phyloP scores from a whole-genome alignment of 1,284 basidiomycete species.

The Hemileia vastatrix region DNA sequence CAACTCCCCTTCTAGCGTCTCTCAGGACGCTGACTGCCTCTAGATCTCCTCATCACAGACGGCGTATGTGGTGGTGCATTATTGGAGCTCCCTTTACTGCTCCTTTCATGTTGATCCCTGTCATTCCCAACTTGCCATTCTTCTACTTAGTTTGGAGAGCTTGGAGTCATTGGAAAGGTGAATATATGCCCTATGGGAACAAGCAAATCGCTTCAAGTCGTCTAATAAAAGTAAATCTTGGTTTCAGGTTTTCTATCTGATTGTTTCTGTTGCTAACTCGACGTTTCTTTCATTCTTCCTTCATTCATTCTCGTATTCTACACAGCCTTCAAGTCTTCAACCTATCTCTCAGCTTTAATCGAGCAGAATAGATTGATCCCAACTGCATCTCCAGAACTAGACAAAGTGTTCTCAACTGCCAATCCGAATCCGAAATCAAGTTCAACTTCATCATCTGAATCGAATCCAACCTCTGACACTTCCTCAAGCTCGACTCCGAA shows the following conservation, averaged over 20 bases:
- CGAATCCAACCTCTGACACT: not conserved
- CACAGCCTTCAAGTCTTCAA: slow-evolving; percentile 34
- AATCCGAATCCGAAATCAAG: not conserved
- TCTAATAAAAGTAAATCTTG: too few species aligned
- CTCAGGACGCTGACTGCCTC: not conserved
- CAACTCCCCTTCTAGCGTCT: not conserved
- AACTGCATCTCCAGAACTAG: slow-evolving; percentile 31
- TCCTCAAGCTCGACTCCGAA: not conserved
- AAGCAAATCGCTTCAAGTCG: too few species aligned
- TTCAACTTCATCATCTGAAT: not conserved
- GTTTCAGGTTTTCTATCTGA: too few species aligned
- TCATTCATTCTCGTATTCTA: too few species aligned
- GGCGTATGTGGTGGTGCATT: slow-evolving; percentile 10
- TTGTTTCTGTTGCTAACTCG: too few species aligned
- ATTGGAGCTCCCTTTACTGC: slow-evolving; percentile 3
- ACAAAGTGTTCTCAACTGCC: slow-evolving; percentile 20
- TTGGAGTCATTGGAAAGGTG: slow-evolving; percentile 21
- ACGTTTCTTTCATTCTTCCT: too few species aligned
- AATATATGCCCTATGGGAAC: too few species aligned
- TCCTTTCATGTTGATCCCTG: slow-evolving; percentile 5
- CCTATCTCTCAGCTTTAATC: slow-evolving; percentile 31
- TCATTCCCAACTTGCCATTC: slow-evolving; percentile 14
- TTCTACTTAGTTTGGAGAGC: slow-evolving; percentile 18
- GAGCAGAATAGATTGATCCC: slow-evolving; percentile 29
- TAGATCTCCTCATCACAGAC: slow-evolving; percentile 4